A percentile compares a stretch with the other conserved stretches of the same genome.
phyloP scores from a whole-genome alignment of 177 flowering plant species.

The Vitis hybrid region DNA sequence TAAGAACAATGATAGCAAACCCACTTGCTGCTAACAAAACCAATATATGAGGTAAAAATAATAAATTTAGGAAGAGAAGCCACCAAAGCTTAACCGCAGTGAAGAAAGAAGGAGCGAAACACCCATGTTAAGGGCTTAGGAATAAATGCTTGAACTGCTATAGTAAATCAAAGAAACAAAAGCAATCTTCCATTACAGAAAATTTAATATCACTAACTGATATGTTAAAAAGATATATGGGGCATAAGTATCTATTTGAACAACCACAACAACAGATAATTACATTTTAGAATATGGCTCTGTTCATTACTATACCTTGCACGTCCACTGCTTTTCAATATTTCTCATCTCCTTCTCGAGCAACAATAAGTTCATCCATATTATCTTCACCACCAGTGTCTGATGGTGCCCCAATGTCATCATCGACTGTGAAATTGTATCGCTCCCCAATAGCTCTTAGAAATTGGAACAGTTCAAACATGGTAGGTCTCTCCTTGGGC shows the following conservation, averaged over 20 bases:
- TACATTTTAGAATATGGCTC: conserved; percentile 6
- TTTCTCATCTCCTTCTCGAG: conserved; percentile 30
- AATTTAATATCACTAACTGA: neutral
- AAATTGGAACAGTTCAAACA: conserved; percentile 74
- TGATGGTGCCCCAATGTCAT: conserved; percentile 44
- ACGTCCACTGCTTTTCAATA: conserved; percentile 8
- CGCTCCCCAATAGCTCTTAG: conserved; percentile 68
- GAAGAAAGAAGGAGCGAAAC: no score
- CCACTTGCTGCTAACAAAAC: no score
- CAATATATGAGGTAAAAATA: no score
- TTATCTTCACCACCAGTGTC: conserved; percentile 32
- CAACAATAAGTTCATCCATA: conserved; percentile 64
- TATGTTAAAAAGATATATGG: neutral
- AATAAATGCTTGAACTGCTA: no score
- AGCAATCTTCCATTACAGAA: neutral
- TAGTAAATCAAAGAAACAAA: no score
- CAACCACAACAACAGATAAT: conserved; percentile 9
- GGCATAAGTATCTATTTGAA: conserved; percentile 1
- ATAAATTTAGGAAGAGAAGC: no score
- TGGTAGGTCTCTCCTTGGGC: conserved; percentile 73
- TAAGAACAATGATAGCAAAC: no score
- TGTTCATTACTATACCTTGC: neutral
- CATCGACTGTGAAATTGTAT: conserved; percentile 58
- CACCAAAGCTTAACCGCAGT: no score
- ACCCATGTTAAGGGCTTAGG: no score